These are phyloP conservation scores for Naumovozyma castellii DNA, from an alignment of 805 yeast genomes.

Conservation along the genomic window DNA sequence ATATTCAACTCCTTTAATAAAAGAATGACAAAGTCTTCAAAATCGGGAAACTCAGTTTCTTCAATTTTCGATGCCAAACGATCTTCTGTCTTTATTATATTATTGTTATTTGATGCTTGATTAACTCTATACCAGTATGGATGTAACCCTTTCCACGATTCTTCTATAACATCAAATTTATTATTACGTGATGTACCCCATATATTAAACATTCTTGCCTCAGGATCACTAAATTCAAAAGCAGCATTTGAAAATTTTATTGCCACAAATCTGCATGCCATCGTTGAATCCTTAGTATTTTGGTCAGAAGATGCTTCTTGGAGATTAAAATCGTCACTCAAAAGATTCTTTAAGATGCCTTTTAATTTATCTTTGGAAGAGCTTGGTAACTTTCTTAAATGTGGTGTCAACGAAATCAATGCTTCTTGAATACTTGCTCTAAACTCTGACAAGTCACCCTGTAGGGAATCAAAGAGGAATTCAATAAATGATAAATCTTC, in stretches of 20 bases:
- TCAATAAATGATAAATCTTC: conserved; percentile 44
- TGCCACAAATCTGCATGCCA: conserved; percentile 52
- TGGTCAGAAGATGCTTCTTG: conserved; percentile 1
- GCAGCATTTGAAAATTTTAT: conserved; percentile 55
- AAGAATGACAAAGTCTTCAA: conserved; percentile 32
- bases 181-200: conserved; percentile 51
- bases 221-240: conserved; percentile 57
- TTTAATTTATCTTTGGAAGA: conserved; percentile 37
- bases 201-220: conserved; percentile 58
- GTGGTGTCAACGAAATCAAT: conserved; percentile 47
- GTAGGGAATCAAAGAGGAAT: conserved; percentile 63
- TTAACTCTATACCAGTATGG: conserved; percentile 68
- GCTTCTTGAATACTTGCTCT: conserved; percentile 64
- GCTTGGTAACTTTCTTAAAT: conserved; percentile 34
- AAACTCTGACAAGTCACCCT: conserved; percentile 52
- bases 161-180: conserved; percentile 68
- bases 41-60: conserved; percentile 45
- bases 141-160: conserved; percentile 67
- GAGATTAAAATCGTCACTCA: conserved; percentile 27
- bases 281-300: conserved; percentile 25
- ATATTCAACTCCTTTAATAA: conserved; percentile 22
- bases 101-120: conserved; percentile 31
- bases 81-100: conserved; percentile 30
- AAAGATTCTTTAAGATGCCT: conserved; percentile 28
- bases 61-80: conserved; percentile 33